phyloP scores from a whole-genome alignment of 768 basidiomycete genomes.

The Kwoniella bestiolae region DNA sequence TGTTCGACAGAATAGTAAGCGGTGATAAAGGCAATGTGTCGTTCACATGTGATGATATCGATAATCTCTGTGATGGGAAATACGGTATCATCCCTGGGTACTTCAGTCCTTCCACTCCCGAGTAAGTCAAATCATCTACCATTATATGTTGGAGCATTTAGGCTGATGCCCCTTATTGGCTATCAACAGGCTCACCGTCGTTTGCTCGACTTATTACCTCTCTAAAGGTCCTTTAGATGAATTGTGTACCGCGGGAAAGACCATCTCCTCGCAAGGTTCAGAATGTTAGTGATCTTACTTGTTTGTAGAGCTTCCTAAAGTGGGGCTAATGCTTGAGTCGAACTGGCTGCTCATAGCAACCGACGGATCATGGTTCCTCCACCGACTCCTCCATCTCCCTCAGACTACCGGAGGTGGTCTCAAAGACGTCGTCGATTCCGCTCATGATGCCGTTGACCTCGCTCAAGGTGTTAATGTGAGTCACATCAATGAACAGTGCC shows the following conservation, averaged over 20 bases:
- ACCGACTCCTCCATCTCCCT: conserved; percentile 32
- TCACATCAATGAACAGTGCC: neutral
- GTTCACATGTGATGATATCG: conserved; percentile 31
- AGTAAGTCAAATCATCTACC: too few relatives aligned
- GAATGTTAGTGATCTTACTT: conserved; percentile 15
- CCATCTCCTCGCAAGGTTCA: conserved; percentile 26
- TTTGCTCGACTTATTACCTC: conserved; percentile 34
- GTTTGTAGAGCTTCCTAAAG: neutral
- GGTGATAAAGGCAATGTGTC: conserved; percentile 31
- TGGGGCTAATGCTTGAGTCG: neutral
- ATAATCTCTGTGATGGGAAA: conserved; percentile 22
- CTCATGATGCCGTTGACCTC: conserved; percentile 29
- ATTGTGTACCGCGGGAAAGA: conserved; percentile 22
- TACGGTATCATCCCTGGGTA: conserved; percentile 34
- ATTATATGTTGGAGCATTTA: too few relatives aligned
- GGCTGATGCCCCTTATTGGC: too few relatives aligned
- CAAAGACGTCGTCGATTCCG: conserved; percentile 30
- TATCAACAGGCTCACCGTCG: conserved; percentile 21
- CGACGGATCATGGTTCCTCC: conserved; percentile 32
- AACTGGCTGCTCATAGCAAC: conserved; percentile 16
- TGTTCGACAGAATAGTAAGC: conserved; percentile 32
- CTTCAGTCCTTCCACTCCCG: conserved; percentile 12
- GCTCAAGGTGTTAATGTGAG: conserved; percentile 32
- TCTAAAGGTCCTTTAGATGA: conserved; percentile 24
- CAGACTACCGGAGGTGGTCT: conserved; percentile 22